Percentiles rank a stretch among this genome's conserved stretches.
Conservation (phyloP, 176 grass and related monocot genomes). For the Pontederia crassipes region DNA sequence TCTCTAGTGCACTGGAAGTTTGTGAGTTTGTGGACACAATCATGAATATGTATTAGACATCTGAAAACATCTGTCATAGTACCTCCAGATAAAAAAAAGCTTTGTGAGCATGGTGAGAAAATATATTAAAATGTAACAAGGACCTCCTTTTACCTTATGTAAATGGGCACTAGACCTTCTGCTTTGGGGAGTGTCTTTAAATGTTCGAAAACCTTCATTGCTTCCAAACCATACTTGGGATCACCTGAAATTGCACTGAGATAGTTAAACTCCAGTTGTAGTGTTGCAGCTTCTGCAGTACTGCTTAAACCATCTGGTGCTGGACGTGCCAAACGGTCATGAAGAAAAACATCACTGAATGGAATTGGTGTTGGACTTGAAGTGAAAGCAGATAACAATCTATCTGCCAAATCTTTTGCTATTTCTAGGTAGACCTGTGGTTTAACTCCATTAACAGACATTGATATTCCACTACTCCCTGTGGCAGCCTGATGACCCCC, state of each 20-base stretch:
- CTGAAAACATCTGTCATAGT: no score
- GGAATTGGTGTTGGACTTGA: conserved; percentile 89
- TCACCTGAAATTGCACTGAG: conserved; percentile 85
- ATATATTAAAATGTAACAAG: conserved; percentile 13
- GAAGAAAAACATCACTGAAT: conserved; percentile 90
- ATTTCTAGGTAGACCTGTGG: conserved; percentile 62
- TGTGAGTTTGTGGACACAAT: no score
- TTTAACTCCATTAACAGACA: conserved; percentile 38
- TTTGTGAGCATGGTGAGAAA: neutral
- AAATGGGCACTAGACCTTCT: conserved; percentile 90
- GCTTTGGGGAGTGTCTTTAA: conserved; percentile 74
- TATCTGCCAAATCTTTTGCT: conserved; percentile 73
- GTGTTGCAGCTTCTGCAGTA: conserved; percentile 77
- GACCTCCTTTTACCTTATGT: conserved; percentile 52
- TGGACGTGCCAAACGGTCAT: conserved; percentile 60
- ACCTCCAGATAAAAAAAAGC: no score
- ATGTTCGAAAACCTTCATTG: conserved; percentile 94
- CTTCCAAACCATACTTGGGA: conserved; percentile 63
- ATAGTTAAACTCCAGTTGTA: conserved; percentile 95
- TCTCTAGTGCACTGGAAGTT: no score
- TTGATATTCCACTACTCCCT: conserved; percentile 39
- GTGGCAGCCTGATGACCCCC: conserved; percentile 26
- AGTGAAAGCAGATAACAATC: conserved; percentile 68
- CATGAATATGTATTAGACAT: no score
- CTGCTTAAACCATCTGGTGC: conserved; percentile 91